phyloP scores from a whole-genome alignment of 495 filamentous ascomycete genomes.

The Cercophora samala region DNA sequence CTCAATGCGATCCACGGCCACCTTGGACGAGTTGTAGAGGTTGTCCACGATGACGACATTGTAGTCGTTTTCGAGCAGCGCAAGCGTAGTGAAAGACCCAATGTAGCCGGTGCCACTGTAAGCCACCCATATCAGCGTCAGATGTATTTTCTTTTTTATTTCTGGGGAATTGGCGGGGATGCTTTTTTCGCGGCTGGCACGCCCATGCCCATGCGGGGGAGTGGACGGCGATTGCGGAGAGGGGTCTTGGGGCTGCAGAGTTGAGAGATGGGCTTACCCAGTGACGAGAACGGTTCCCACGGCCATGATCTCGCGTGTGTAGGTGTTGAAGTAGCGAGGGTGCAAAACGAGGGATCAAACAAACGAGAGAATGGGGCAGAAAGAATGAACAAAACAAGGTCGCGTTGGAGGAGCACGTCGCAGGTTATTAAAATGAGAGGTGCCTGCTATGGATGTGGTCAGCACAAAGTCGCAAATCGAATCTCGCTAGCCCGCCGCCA shows the following conservation, averaged over 20 bases:
- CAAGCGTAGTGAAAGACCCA: conserved; percentile 91
- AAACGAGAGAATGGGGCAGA: not conserved
- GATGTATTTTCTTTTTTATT: conserved; percentile 8
- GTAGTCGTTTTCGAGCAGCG: conserved; percentile 89
- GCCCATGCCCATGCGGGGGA: conserved; percentile 12
- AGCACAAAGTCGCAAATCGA: conserved; percentile 25
- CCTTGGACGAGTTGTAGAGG: conserved; percentile 90
- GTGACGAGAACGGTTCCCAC: conserved; percentile 85
- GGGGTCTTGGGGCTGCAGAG: conserved; percentile 1
- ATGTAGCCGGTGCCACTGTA: conserved; percentile 95
- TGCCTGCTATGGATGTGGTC: conserved; percentile 9
- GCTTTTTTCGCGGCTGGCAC: not conserved
- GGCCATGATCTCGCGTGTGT: conserved; percentile 52
- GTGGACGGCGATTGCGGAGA: conserved; percentile 10
- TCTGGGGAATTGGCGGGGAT: conserved; percentile 12
- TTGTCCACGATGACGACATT: conserved; percentile 94
- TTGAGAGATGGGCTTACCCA: conserved; percentile 58
- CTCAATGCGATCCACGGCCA: conserved; percentile 88
- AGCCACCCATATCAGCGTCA: conserved; percentile 22
- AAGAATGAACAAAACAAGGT: conserved; percentile 4
- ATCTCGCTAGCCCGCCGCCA: conserved; percentile 30
- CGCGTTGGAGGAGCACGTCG: conserved; percentile 1
- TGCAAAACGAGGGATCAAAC: not conserved
- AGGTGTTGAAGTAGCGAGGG: not conserved
- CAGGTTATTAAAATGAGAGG: conserved; percentile 6